Base-by-base conservation (phyloP, 176 grass and related monocot species). In the Carex parvula region DNA sequence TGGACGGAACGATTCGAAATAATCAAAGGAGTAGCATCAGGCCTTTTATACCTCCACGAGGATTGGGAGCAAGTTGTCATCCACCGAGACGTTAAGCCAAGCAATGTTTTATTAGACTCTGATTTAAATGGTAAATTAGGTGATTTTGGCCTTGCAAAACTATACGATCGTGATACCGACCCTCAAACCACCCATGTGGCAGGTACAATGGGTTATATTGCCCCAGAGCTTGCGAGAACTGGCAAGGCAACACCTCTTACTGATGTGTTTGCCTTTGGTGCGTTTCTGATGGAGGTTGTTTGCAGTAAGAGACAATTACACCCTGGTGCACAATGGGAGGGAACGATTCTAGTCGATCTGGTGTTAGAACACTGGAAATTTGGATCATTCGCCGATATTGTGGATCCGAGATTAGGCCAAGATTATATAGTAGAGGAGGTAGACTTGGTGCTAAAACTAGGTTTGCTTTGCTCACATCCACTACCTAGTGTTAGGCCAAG, bases 71-170 rank as follows among this genome's bases (percentile, higher is more conserved):
- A 90, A 18, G 88, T 94, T 8, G 81, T 94, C 10, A 33, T 92
- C 50, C 92, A 92, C 22, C 65, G 92, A 69, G 92, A 94, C 41
- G 61, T 94, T 67, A 94, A 94, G 14, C 72, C 90, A 3, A 94
- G 90, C 53, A 94, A 94, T 21, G 90, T 92, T 12, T 76, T 94
- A 60, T 70, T 94, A 6, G 92, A 94, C 8, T 1, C 1, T 61
- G 81, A 94, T 12, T 67, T 88, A 53, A 92, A 92, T 15, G 92
- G 69, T 8, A 72, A 48, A 8, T 26, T 92, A 8, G 81, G 90
- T 8, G 90, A 94, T 15, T 94, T 94, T 4, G 92, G 92, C 1
- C 88, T 94, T 5, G 92, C 92, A 13, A 92, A 86, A 32, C 10
- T 94, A 0, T 92, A 88, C 0, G 92, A 92, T 18, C 88, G 90